phyloP scores from a whole-genome alignment of 2,329 filamentous ascomycete genomes.

The Claviceps spartinae region DNA sequence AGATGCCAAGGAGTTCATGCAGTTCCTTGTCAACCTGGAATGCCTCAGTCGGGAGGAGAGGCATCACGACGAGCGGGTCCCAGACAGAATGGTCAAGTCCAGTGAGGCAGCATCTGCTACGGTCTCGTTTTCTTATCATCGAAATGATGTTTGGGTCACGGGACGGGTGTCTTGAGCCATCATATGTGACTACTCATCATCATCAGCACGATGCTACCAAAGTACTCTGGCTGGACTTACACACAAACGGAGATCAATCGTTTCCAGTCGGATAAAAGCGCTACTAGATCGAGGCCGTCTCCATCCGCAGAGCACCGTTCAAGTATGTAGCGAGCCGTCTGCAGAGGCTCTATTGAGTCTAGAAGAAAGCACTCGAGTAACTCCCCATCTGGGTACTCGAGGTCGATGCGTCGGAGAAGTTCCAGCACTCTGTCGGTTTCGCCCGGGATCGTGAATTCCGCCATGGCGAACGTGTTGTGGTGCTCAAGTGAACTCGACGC shows the following conservation, averaged over 20 bases:
- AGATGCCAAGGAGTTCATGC: not conserved
- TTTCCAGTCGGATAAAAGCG: conserved; percentile 1
- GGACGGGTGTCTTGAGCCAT: not conserved
- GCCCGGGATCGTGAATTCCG: not conserved
- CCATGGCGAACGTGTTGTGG: no score
- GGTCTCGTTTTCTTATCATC: conserved; percentile 1
- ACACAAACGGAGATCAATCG: conserved; percentile 2
- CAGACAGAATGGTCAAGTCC: conserved; percentile 2
- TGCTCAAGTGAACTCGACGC: no score
- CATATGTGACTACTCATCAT: not conserved
- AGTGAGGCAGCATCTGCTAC: conserved; percentile 3
- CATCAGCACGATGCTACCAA: not conserved
- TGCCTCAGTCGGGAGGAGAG: not conserved
- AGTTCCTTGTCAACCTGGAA: not conserved
- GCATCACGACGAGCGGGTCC: conserved; percentile 1
- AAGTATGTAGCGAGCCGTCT: conserved; percentile 6
- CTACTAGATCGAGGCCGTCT: not conserved
- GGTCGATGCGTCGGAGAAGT: not conserved
- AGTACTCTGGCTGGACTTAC: not conserved
- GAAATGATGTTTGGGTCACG: not conserved
- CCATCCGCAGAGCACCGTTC: conserved; percentile 1
- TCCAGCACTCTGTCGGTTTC: not conserved
- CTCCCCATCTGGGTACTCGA: conserved; percentile 4
- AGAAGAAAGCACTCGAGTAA: conserved; percentile 5
- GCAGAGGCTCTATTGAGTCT: conserved; percentile 2